These are phyloP conservation scores for Sugiyamaella valdiviana DNA, from an alignment of 805 yeast genomes.

Conservation along the genomic window DNA sequence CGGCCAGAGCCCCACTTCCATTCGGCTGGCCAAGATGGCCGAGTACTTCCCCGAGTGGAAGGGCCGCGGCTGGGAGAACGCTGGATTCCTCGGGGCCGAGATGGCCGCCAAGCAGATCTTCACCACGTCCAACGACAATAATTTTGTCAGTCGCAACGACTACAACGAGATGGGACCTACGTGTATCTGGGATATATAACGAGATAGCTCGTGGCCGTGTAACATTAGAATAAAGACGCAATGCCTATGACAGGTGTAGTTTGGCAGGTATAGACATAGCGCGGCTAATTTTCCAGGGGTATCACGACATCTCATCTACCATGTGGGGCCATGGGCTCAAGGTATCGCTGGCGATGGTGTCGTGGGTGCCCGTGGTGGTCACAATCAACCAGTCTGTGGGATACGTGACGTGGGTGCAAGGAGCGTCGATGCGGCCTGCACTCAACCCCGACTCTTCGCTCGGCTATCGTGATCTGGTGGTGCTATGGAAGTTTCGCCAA, in stretches of 20 bases:
- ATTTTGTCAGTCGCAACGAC: constrained; percentile 58
- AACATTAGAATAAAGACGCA: neutral
- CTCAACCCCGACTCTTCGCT: constrained; percentile 57
- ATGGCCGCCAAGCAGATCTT: constrained; percentile 82
- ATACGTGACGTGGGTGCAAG: constrained; percentile 68
- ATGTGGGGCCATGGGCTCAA: constrained; percentile 8
- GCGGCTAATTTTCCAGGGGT: neutral
- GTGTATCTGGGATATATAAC: constrained; percentile 61
- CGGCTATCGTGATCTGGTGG: constrained; percentile 40
- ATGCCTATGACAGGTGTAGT: neutral
- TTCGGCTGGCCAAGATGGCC: constrained; percentile 64
- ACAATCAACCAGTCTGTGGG: constrained; percentile 63
- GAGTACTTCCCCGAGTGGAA: constrained; percentile 97
- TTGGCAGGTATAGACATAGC: neutral
- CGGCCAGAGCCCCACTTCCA: constrained; percentile 73
- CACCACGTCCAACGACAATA: constrained; percentile 54
- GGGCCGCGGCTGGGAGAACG: constrained; percentile 65
- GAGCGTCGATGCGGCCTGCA: constrained; percentile 84
- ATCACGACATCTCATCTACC: neutral
- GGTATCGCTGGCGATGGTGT: constrained; percentile 33
- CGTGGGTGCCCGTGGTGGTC: constrained; percentile 79
- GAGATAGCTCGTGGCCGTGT: neutral
- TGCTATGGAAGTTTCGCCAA: constrained; percentile 60
- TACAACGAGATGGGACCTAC: constrained; percentile 78
- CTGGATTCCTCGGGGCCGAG: constrained; percentile 78